These are phyloP conservation scores for Coniella vitis DNA, from an alignment of 2,329 filamentous ascomycete species.

Conservation along the genomic window DNA sequence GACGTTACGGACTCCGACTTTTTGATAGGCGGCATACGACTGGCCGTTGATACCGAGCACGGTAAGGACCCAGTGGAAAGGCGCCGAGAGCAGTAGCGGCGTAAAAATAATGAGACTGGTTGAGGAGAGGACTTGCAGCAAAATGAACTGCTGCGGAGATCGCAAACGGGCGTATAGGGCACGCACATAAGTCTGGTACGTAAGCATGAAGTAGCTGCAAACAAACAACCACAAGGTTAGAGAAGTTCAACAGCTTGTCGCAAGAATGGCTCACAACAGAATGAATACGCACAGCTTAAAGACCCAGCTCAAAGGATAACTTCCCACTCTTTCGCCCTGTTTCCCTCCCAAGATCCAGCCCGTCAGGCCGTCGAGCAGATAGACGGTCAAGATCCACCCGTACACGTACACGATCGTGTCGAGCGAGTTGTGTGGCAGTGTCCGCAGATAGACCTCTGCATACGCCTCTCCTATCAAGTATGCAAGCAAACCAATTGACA, in stretches of 20 bases:
- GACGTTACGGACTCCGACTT: slow-evolving; percentile 58
- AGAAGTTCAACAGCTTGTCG: slow-evolving; percentile 5
- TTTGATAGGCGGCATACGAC: slow-evolving; percentile 57
- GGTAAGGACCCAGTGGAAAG: slow-evolving; percentile 49
- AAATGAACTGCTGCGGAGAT: slow-evolving; percentile 57
- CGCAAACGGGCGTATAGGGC: slow-evolving; percentile 62
- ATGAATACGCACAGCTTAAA: slow-evolving; percentile 54
- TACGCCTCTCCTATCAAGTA: slow-evolving; percentile 64
- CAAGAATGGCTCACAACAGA: not conserved
- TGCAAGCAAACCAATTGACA: slow-evolving; percentile 56
- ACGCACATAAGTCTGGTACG: slow-evolving; percentile 65
- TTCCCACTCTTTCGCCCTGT: slow-evolving; percentile 60
- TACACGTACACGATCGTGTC: slow-evolving; percentile 66
- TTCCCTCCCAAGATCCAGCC: slow-evolving; percentile 61
- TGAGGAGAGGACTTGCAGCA: slow-evolving; percentile 58
- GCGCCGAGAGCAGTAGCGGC: slow-evolving; percentile 55
- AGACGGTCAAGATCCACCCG: slow-evolving; percentile 61
- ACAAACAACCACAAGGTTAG: not conserved
- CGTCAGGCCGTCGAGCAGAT: slow-evolving; percentile 56
- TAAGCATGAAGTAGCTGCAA: slow-evolving; percentile 56
- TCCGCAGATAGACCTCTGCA: slow-evolving; percentile 61
- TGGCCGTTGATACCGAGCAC: slow-evolving; percentile 50
- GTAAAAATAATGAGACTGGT: slow-evolving; percentile 56
- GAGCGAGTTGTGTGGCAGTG: slow-evolving; percentile 57
- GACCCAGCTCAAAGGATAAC: slow-evolving; percentile 64